A percentile compares a stretch with the other conserved stretches of the same genome.
phyloP scores from a whole-genome alignment of 75 land plant species.

The Pinus albicaulis region DNA sequence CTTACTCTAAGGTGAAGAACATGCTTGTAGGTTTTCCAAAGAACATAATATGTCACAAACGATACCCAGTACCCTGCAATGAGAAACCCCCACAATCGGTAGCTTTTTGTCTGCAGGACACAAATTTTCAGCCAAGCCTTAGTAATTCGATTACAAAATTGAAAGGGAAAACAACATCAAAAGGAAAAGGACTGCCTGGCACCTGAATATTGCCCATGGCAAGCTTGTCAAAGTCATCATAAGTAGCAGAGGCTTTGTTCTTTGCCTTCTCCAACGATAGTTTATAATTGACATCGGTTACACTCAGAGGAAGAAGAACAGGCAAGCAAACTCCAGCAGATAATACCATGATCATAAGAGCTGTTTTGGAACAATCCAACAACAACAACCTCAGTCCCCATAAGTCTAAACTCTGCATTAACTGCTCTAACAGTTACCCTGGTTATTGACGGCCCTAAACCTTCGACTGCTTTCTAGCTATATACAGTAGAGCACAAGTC shows the following conservation, averaged over 20 bases:
- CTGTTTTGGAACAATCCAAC: slow-evolving; percentile 36
- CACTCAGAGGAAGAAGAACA: slow-evolving; percentile 73
- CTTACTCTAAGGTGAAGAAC: slow-evolving; percentile 56
- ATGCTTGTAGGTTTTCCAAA: slow-evolving; percentile 83
- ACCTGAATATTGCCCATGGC: slow-evolving; percentile 83
- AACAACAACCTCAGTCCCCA: neutral
- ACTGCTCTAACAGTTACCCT: too few relatives aligned
- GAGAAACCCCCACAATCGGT: slow-evolving; percentile 75
- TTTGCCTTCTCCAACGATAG: neutral
- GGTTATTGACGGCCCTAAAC: too few relatives aligned
- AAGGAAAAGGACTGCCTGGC: neutral
- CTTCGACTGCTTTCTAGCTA: too few relatives aligned
- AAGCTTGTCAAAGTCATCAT: slow-evolving; percentile 59
- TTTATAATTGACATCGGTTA: slow-evolving; percentile 32
- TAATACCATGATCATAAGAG: slow-evolving; percentile 57
- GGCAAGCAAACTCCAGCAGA: slow-evolving; percentile 68
- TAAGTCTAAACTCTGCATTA: too few relatives aligned
- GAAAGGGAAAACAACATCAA: neutral
- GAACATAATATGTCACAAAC: slow-evolving; percentile 44
- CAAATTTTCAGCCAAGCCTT: neutral
- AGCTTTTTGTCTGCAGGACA: slow-evolving; percentile 16
- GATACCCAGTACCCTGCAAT: slow-evolving; percentile 73
- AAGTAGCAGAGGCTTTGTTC: slow-evolving; percentile 24
- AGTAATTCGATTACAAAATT: neutral
- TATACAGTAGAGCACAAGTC: neutral